Conservation (phyloP, 345 rosid genomes). For the Streptanthus diversifolius region DNA sequence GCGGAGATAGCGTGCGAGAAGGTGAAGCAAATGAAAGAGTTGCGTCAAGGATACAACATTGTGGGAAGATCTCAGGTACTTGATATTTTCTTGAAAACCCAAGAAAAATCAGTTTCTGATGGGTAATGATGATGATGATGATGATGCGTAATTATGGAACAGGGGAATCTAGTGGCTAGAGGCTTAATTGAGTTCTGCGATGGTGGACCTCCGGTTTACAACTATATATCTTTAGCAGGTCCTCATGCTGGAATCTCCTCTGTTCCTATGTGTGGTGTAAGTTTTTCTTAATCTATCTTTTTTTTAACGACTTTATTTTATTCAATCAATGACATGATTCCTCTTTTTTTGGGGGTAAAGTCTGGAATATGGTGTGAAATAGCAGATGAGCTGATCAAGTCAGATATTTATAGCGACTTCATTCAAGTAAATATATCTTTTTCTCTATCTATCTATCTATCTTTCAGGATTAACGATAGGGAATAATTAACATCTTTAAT, state of each 20-base stretch:
- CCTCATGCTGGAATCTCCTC: slow-evolving; percentile 98
- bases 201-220: slow-evolving; percentile 75
- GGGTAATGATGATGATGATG: no score
- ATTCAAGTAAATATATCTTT: slow-evolving; percentile 52
- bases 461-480: background rate
- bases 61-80: slow-evolving; percentile 92
- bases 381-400: slow-evolving; percentile 57
- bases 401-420: slow-evolving; percentile 68
- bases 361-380: slow-evolving; percentile 57
- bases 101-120: background rate
- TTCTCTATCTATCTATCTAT: background rate
- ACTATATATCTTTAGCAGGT: slow-evolving; percentile 82
- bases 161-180: slow-evolving; percentile 92
- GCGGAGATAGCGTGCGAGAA: slow-evolving; percentile 66
- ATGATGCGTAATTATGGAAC: slow-evolving; percentile 28
- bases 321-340: background rate
- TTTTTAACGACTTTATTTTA: background rate
- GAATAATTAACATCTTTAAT: background rate
- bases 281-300: slow-evolving; percentile 1
- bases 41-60: slow-evolving; percentile 72
- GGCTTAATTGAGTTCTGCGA: slow-evolving; percentile 85
- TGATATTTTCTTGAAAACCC: slow-evolving; percentile 17
- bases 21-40: slow-evolving; percentile 77
- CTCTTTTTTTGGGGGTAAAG: slow-evolving; percentile 39
- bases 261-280: slow-evolving; percentile 93